phyloP scores from a whole-genome alignment of 306 rosid genomes.

The Prunus dulcis region DNA sequence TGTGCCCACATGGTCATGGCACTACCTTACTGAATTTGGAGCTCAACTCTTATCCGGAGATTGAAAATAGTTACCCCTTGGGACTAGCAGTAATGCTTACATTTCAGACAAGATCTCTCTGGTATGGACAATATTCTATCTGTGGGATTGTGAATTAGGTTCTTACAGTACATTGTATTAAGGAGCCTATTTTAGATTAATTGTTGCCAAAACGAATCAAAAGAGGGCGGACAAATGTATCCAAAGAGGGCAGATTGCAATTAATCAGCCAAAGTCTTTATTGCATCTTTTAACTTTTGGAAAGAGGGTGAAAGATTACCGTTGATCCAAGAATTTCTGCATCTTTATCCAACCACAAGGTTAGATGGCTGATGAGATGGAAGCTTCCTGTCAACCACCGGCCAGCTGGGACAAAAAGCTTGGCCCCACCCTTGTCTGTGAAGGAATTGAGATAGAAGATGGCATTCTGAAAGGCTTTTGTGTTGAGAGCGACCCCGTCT shows the following conservation, averaged over 20 bases:
- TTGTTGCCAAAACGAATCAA: background rate
- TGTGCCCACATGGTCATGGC: slow-evolving; percentile 13
- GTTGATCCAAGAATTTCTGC: slow-evolving; percentile 76
- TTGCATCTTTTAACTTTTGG: background rate
- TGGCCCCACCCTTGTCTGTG: slow-evolving; percentile 78
- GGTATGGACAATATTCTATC: background rate
- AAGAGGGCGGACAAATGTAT: background rate
- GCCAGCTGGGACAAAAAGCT: slow-evolving; percentile 78
- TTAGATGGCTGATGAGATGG: slow-evolving; percentile 83
- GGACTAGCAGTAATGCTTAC: background rate
- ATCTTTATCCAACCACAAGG: slow-evolving; percentile 61
- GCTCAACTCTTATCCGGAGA: background rate
- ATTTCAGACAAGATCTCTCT: background rate
- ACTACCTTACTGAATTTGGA: background rate
- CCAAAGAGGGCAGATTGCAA: background rate
- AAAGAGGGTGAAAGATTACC: slow-evolving; percentile 34
- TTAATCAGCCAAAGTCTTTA: background rate
- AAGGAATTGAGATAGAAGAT: slow-evolving; percentile 75
- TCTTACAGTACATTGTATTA: background rate
- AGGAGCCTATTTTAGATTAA: background rate
- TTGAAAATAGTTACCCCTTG: slow-evolving; percentile 2
- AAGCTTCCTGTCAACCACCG: slow-evolving; percentile 86
- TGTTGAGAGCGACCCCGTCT: slow-evolving; percentile 77
- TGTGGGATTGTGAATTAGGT: background rate
- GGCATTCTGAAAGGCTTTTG: slow-evolving; percentile 82